Evolutionary conservation across 2,329 filamentous ascomycete genomes (phyloP).

Genomic region (Teratosphaeria viscida): DNA sequence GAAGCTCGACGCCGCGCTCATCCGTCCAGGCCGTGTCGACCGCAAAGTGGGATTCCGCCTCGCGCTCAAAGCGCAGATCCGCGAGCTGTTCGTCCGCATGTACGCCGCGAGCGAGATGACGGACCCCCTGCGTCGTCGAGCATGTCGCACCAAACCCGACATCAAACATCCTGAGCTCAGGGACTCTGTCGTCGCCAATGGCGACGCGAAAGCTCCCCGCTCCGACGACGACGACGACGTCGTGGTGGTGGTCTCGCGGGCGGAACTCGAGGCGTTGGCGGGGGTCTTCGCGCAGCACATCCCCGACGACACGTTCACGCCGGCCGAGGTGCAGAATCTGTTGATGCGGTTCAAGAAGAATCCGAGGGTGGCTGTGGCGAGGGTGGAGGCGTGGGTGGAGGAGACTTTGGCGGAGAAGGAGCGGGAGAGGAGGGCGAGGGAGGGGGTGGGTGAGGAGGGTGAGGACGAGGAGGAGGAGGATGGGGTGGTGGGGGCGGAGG

Average conservation of each 20-base stretch:
- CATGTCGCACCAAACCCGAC: not conserved
- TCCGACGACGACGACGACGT: slow-evolving; percentile 1
- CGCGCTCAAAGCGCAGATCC: slow-evolving; percentile 31
- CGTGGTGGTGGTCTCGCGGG: slow-evolving; percentile 8
- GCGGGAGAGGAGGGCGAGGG: slow-evolving; percentile 2
- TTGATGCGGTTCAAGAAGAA: slow-evolving; percentile 42
- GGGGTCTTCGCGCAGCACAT: slow-evolving; percentile 35
- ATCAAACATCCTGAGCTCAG: not conserved
- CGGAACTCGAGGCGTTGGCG: slow-evolving; percentile 32
- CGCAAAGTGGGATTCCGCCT: slow-evolving; percentile 52
- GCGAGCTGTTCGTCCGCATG: slow-evolving; percentile 33
- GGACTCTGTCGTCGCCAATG: slow-evolving; percentile 3
- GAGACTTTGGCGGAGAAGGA: slow-evolving; percentile 14
- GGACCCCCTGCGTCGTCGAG: not conserved
- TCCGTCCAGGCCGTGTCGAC: slow-evolving; percentile 63
- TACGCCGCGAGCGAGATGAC: slow-evolving; percentile 18
- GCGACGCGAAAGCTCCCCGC: not conserved
- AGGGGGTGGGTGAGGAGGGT: not conserved
- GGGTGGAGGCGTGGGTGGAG: slow-evolving; percentile 34
- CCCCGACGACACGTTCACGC: slow-evolving; percentile 39
- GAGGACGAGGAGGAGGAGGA: slow-evolving; percentile 6
- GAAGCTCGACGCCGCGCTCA: slow-evolving; percentile 53
- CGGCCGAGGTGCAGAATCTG: slow-evolving; percentile 45
- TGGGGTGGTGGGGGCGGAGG: not conserved
- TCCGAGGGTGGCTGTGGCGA: slow-evolving; percentile 34